Percentiles rank a stretch among this genome's conserved stretches.
phyloP scores from a whole-genome alignment of 192 early-diverging fungal species.

The Oehlia diaphana region DNA sequence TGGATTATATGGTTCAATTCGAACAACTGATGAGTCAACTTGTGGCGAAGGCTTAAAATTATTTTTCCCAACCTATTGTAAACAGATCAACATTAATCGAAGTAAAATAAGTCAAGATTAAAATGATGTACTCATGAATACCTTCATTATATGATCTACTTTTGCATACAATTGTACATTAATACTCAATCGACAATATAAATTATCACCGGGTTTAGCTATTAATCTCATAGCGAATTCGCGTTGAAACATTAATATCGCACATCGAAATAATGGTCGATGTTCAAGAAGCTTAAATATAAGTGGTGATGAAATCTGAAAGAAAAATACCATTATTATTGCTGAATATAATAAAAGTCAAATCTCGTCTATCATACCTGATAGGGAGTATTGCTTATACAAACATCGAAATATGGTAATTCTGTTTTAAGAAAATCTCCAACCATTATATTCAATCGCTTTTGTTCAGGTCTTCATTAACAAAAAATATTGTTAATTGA shows the following conservation, averaged over 20 bases:
- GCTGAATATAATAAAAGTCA: background rate
- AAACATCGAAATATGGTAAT: conserved; percentile 97
- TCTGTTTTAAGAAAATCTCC: conserved; percentile 98
- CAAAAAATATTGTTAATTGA: background rate
- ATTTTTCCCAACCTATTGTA: conserved; percentile 80
- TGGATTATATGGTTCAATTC: conserved; percentile 90
- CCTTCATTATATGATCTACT: conserved; percentile 96
- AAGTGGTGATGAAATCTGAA: conserved; percentile 91
- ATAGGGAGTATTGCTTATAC: conserved; percentile 98
- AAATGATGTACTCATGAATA: background rate
- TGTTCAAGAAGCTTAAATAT: conserved; percentile 95
- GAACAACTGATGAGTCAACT: conserved; percentile 95
- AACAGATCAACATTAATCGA: conserved; percentile 5
- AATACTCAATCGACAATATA: conserved; percentile 91
- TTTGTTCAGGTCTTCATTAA: conserved; percentile 64
- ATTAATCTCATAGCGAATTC: conserved; percentile 96
- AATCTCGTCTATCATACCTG: conserved; percentile 45
- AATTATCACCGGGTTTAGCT: conserved; percentile 89
- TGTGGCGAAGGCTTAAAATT: conserved; percentile 98
- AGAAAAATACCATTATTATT: background rate
- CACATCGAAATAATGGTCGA: conserved; percentile 87
- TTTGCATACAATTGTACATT: conserved; percentile 94
- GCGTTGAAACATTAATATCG: conserved; percentile 98
- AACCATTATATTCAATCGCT: conserved; percentile 89
- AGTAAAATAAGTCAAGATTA: background rate